Base-by-base conservation (phyloP, 345 rosid species). In the Salix suchowensis region DNA sequence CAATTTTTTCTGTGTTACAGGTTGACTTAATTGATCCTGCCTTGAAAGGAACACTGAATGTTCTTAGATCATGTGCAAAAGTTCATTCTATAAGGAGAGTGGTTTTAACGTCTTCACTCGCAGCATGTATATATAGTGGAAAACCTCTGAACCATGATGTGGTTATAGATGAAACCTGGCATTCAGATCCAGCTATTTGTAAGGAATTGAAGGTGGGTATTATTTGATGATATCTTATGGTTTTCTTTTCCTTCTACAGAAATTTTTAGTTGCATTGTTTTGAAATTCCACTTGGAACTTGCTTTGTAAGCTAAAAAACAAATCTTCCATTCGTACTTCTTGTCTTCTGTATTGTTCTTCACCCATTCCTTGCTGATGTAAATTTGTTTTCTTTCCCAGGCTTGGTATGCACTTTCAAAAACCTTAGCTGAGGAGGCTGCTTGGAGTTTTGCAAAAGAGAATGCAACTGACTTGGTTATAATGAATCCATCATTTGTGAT, bases 341-440 rank as follows among this genome's bases (percentile, higher is more conserved):
- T 12, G n/a, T 18, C 18, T 50, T 3, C 55, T 18, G 21, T 50
- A 16, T 48, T 48, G 5, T 50, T 50, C 55, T 50, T 50, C 55
- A 1, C 4, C 16, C 2, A 13, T 48, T 61, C 6, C 40, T 24
- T 11, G 69, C 42, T 28, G 15, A 50, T 50, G 21, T 6, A 16
- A 50, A 50, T 1, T 4, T 50, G 21, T 50, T 7, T 16, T 48
- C 14, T 50, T 71, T 19, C 37, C 37, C 76, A 74, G 76, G 6
- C 28, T 6, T 44, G 69, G 76, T 74, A 74, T 64, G 0, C 5
- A 11, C 76, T 74, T 21, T 40, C 74, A n/a, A 77, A 77, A 70
- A 77, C 74, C 48, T 40, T 76, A 8, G 68, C 74, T 39, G 79
- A 76, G 58, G 69, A 76, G 70, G 74, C 74, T 60, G 74, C 74